Evolutionary conservation across 1,284 basidiomycete species (phyloP), one percentile per base, ranked within the genome.

Genomic region (Ustanciosporium gigantosporum): DNA sequence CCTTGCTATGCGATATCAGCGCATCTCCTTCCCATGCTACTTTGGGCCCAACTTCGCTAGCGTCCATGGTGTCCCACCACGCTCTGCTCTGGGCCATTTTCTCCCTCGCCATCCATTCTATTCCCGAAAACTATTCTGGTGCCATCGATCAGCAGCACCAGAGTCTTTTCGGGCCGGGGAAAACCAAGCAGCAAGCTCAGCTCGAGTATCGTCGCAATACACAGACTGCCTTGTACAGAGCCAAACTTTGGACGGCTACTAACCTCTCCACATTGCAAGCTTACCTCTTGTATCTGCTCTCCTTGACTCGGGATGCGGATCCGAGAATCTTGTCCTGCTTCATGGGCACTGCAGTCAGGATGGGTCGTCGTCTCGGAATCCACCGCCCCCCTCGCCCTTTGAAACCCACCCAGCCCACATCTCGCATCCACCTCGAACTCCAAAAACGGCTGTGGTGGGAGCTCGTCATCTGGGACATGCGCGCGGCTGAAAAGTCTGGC

Each of bases 401-500:
- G 27, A 9, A 9, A 9, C n/a, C 9, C 27, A 9, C n/a, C n/a
- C 27, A 29, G 27, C 27, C 9, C 11, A n/a, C n/a, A n/a, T n/a
- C n/a, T n/a, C n/a, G n/a, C n/a, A n/a, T n/a, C n/a, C n/a, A n/a
- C n/a, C n/a, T n/a, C n/a, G 47, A 50, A 25, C 37, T 50, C 36
- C 24, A 19, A 13, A 39, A n/a, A 7, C 25, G 41, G n/a, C 11
- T 50, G 17, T 50, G 47, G 47, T 50, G 47, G 47, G 47, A 50
- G 31, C 17, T 35, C 16, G 39, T 38, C 19, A 16, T 23, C 16
- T 37, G 34, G 25, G 47, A 50, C 23, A 38, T 50, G 36, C 47
- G 47, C 19, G 40, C 47, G 13, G 38, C 35, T 24, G 47, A 50
- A 20, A 50, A 50, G 31, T 36, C 47, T 3, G 47, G 47, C 36